phyloP scores from a whole-genome alignment of 2,329 filamentous ascomycete species.

The Celoporthe dispersa region DNA sequence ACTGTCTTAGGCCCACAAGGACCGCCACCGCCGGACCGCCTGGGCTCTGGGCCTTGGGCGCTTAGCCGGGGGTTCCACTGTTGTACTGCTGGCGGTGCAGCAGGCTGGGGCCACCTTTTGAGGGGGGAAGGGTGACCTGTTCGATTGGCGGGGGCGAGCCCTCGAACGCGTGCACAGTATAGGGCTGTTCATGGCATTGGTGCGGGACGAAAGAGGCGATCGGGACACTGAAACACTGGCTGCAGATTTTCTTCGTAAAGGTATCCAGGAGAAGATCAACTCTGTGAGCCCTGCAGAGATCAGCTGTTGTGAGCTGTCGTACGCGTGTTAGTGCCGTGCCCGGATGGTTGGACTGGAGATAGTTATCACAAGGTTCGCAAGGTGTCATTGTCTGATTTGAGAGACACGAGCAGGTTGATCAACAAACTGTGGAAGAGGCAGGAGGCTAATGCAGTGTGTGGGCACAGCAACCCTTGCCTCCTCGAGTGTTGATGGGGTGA shows the following conservation, averaged over 20 bases:
- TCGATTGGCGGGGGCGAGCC: neutral
- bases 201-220: neutral
- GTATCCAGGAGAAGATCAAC: neutral
- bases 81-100: slow-evolving; percentile 12
- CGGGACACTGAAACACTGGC: neutral
- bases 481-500: neutral
- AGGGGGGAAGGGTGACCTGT: neutral
- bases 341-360: neutral
- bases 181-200: neutral
- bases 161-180: neutral
- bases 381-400: slow-evolving; percentile 3
- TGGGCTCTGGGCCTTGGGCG: neutral
- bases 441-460: neutral
- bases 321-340: neutral
- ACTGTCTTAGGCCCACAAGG: neutral
- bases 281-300: neutral
- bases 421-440: neutral
- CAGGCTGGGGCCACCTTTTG: neutral
- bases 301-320: slow-evolving; percentile 3
- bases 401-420: neutral
- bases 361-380: neutral
- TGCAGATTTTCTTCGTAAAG: neutral
- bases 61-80: slow-evolving; percentile 10
- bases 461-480: neutral
- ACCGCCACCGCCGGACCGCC: neutral